Evolutionary conservation across 495 filamentous ascomycete genomes (phyloP).

Genomic region (Xylaria cubensis): DNA sequence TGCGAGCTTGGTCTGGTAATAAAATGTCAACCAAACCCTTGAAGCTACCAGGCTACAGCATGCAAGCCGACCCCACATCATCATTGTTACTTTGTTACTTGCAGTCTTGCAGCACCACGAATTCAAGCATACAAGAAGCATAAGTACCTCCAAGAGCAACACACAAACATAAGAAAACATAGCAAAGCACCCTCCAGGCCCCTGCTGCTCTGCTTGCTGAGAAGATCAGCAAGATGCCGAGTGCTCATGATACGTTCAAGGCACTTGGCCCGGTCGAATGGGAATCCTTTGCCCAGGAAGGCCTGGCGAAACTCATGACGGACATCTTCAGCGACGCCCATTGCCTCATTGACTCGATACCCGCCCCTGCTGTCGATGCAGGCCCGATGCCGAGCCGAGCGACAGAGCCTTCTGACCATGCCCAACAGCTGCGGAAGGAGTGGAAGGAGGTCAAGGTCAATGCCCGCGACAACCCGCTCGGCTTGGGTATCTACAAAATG

Average conservation of each 20-base stretch:
- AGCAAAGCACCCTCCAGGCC: neutral
- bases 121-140: neutral
- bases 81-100: neutral
- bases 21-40: neutral
- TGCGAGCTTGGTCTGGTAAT: neutral
- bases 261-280: conserved; percentile 74
- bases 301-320: conserved; percentile 62
- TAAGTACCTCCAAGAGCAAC: neutral
- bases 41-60: neutral
- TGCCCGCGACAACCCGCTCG: conserved; percentile 75
- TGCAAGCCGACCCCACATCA: neutral
- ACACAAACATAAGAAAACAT: neutral
- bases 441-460: conserved; percentile 86
- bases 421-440: conserved; percentile 66
- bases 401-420: conserved; percentile 36
- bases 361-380: conserved; percentile 39
- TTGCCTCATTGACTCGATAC: conserved; percentile 77
- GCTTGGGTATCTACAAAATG: conserved; percentile 81
- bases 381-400: conserved; percentile 24
- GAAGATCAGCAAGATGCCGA: conserved; percentile 54
- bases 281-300: conserved; percentile 62
- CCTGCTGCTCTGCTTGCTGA: neutral
- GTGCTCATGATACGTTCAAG: conserved; percentile 76
- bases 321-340: conserved; percentile 69
- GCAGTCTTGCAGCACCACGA: neutral